These are phyloP conservation scores for Biscogniauxia marginata DNA, from an alignment of 2,329 filamentous ascomycete species.

Conservation along the genomic window DNA sequence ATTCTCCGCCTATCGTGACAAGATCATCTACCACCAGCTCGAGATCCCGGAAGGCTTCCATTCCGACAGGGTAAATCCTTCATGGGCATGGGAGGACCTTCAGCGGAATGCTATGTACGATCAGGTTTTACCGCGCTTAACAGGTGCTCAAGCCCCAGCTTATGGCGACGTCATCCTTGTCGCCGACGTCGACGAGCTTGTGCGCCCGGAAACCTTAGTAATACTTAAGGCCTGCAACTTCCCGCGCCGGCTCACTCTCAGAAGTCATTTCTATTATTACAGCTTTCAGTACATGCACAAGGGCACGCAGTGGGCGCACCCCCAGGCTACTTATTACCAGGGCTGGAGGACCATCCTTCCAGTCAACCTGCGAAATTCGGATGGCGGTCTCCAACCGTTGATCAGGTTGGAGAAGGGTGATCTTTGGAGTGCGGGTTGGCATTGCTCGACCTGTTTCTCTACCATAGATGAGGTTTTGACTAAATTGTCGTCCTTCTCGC, in stretches of 20 bases:
- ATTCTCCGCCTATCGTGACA: slow-evolving; percentile 53
- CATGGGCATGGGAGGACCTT: slow-evolving; percentile 50
- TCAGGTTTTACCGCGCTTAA: slow-evolving; percentile 52
- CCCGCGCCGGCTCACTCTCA: slow-evolving; percentile 51
- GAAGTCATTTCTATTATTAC: slow-evolving; percentile 56
- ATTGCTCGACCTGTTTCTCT: slow-evolving; percentile 61
- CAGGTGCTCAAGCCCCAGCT: slow-evolving; percentile 40
- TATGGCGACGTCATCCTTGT: slow-evolving; percentile 57
- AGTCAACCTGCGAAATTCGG: slow-evolving; percentile 50
- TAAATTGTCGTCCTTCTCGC: slow-evolving; percentile 58
- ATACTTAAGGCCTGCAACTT: slow-evolving; percentile 51
- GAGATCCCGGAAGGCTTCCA: slow-evolving; percentile 42
- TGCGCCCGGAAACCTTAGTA: slow-evolving; percentile 48
- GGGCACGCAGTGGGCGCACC: slow-evolving; percentile 52
- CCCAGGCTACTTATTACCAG: slow-evolving; percentile 58
- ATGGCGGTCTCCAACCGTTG: slow-evolving; percentile 39
- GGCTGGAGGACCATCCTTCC: slow-evolving; percentile 51
- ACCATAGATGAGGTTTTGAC: slow-evolving; percentile 54
- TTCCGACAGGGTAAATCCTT: slow-evolving; percentile 34
- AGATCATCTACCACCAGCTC: slow-evolving; percentile 61
- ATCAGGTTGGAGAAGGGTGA: slow-evolving; percentile 43
- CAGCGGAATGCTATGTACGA: slow-evolving; percentile 55
- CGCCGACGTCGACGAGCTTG: slow-evolving; percentile 61
- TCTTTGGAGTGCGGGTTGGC: slow-evolving; percentile 55
- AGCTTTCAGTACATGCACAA: slow-evolving; percentile 53